Base-by-base conservation (phyloP, 2,329 filamentous ascomycete species). In the Delphinella strobiligena region DNA sequence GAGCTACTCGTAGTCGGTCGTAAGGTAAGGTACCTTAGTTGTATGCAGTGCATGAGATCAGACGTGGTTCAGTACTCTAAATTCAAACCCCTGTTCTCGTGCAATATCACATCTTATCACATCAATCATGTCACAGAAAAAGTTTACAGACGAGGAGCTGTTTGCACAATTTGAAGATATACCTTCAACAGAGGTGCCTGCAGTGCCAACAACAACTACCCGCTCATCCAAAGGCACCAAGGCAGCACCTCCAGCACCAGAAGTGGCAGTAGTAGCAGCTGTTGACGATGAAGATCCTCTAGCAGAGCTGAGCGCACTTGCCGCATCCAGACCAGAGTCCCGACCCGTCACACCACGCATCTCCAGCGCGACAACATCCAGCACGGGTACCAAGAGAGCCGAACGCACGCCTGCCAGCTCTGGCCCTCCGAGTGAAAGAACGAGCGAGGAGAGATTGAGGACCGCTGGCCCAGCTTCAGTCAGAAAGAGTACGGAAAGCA, bases 241-340 rank as follows among this genome's bases (percentile, higher is more conserved):
- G 22, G 22, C 58, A 67, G 12, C 46, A 51, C 35, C 48, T 48
- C 54, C 19, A 50, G 51, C 42, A 41, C 38, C 22, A 27, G 27
- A 49, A 47, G 22, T 27, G 22, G 7, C 22, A 12, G 19, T 47
- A 45, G 29, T 46, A 46, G 35, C 41, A 30, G n/a, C 29, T 15
- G 22, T 38, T 47, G 30, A 37, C 45, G 72, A 80, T 52, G 73
- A 84, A 51, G 87, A 94, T 57, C 77, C 89, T 42, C 73, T 96
- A 30, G 87, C 87, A 46, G 88, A 95, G 52, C 75, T 96, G 45
- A 85, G 93, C 59, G 79, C 80, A 51, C 75, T 93, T 32, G 84
- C 77, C 52, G 71, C 75, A 39, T 78, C 83, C 58, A 69, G 80
- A 54, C 73, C 83, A 22, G 54, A 67, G 44, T 78, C 78, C 47